phyloP scores from a whole-genome alignment of 495 filamentous ascomycete species.

The Hypoxylon perforatum region DNA sequence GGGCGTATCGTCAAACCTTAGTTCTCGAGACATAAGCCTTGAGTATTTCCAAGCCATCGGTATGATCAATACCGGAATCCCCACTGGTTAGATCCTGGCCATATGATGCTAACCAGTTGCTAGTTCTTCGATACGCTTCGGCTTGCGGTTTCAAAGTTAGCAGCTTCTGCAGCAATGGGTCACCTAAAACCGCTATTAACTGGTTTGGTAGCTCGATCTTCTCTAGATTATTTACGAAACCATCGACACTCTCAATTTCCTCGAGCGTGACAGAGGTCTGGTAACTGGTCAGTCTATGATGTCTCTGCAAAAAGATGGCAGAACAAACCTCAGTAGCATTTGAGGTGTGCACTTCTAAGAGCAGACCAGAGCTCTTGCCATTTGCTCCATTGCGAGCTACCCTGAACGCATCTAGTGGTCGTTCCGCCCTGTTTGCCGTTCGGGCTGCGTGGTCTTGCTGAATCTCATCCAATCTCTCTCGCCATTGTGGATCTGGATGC shows the following conservation, averaged over 20 bases:
- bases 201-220: constrained; percentile 85
- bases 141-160: constrained; percentile 72
- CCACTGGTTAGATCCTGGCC: constrained; percentile 68
- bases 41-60: constrained; percentile 68
- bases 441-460: constrained; percentile 67
- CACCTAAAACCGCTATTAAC: constrained; percentile 77
- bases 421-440: constrained; percentile 48
- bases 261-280: constrained; percentile 77
- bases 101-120: constrained; percentile 73
- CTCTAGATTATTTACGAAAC: constrained; percentile 81
- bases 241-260: constrained; percentile 76
- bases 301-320: not conserved
- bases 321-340: constrained; percentile 70
- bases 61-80: constrained; percentile 60
- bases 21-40: constrained; percentile 69
- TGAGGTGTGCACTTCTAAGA: constrained; percentile 81
- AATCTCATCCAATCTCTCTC: constrained; percentile 71
- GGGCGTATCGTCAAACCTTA: constrained; percentile 63
- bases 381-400: constrained; percentile 61
- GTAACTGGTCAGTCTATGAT: constrained; percentile 28
- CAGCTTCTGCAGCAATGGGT: constrained; percentile 82
- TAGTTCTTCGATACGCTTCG: constrained; percentile 64
- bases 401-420: constrained; percentile 60
- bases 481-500: constrained; percentile 84
- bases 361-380: constrained; percentile 51